Base-by-base conservation (phyloP, 192 early-diverging fungal genomes). In the Coemansia sp. region DNA sequence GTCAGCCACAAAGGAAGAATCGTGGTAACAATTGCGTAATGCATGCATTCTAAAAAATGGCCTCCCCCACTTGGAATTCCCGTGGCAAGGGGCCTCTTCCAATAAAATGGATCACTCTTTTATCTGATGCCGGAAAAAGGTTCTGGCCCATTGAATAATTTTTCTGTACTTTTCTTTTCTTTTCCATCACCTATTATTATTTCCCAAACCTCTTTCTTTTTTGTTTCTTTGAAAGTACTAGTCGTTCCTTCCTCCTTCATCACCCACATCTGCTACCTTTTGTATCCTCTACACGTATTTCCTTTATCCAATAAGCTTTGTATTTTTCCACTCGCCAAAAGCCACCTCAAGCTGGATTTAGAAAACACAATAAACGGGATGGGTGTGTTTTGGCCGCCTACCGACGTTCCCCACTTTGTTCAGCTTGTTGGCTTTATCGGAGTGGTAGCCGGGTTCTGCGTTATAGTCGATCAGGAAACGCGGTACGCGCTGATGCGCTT, bases 321-420 rank as follows among this genome's bases (percentile, higher is more conserved):
- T 12, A 26, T 26, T 53, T 21, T 21, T 20, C 6, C 48, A 49
- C 48, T 21, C 18, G 0, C 20, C 16, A n/a, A 20, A 5, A n/a
- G 46, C 30, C 30, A 30, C 30, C 3, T 30, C 30, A 30, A 48
- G n/a, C 18, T 6, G n/a, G n/a, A n/a, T 16, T 23, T 5, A n/a
- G 14, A 24, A 9, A 53, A 53, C 12, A 53, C 1, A 53, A 6
- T 24, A 53, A 24, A 23, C 5, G 24, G 20, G 14, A 82, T 82
- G 79, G 79, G 79, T 18, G 39, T 82, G 16, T 77, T 82, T 46
- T 82, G 79, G 79, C 79, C 79, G 18, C 45, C 68, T 11, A 71
- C 67, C 62, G 52, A 62, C 26, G 24, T 60, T 5, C 48, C 75
- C 39, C 71, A 76, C 11, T 52, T 69, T 1, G 23, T 46, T 0